These are phyloP conservation scores for Wickerhamomyces ciferrii DNA, from an alignment of 805 yeast species.

Conservation along the genomic window DNA sequence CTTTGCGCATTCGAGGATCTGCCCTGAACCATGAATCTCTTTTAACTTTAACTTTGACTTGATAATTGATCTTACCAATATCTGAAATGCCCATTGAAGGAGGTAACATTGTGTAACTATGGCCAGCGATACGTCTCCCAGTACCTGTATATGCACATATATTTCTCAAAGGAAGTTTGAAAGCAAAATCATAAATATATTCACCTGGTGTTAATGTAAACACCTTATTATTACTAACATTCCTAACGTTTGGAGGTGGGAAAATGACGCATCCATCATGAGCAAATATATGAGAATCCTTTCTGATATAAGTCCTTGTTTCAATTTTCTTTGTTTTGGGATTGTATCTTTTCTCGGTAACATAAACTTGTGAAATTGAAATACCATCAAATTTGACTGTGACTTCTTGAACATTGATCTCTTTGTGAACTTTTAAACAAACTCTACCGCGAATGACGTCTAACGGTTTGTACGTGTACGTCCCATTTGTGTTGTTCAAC, in stretches of 20 bases:
- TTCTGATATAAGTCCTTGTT: too few species aligned
- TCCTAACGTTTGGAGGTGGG: conserved; percentile 41
- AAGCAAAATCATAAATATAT: conserved; percentile 38
- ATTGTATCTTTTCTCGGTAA: not conserved
- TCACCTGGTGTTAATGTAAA: conserved; percentile 36
- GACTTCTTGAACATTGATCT: not conserved
- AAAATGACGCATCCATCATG: conserved; percentile 42
- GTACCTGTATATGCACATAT: not conserved
- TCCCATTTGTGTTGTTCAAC: not conserved
- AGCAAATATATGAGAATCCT: conserved; percentile 32
- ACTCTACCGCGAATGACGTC: not conserved
- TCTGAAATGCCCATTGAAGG: not conserved
- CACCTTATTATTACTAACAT: conserved; percentile 34
- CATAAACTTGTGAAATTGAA: not conserved
- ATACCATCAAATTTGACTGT: not conserved
- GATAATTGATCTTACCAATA: conserved; percentile 27
- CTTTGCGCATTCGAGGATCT: conserved; percentile 32
- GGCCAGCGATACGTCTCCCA: too few species aligned
- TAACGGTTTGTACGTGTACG: too few species aligned
- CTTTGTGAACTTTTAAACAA: not conserved
- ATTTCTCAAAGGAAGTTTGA: not conserved
- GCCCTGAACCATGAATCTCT: conserved; percentile 41
- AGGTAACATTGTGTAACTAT: not conserved
- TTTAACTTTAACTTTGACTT: conserved; percentile 54
- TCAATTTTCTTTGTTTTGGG: too few species aligned